A percentile compares a stretch with the other conserved stretches of the same genome.
phyloP scores from a whole-genome alignment of 2,329 filamentous ascomycete genomes.

The Microdochium paspali region DNA sequence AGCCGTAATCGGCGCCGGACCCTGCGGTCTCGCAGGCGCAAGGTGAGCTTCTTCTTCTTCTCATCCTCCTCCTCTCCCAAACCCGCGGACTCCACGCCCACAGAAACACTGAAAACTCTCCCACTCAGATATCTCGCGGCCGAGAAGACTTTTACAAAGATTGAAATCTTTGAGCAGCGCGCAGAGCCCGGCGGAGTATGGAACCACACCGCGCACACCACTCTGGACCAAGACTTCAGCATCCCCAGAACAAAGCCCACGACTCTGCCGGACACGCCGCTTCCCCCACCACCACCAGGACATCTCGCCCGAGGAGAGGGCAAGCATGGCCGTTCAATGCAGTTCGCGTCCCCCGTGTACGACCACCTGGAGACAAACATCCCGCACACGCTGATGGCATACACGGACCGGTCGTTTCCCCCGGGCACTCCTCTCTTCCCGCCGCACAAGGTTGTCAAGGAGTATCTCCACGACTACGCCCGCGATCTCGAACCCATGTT shows the following conservation, averaged over 20 bases:
- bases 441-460: conserved; percentile 48
- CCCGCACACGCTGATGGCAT: conserved; percentile 62
- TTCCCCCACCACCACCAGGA: too few species aligned
- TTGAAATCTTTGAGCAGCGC: conserved; percentile 64
- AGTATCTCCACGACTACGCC: conserved; percentile 58
- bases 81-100: too few species aligned
- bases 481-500: conserved; percentile 48
- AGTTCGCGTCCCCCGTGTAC: conserved; percentile 64
- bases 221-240: conserved; percentile 9
- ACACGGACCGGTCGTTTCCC: conserved; percentile 53
- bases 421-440: conserved; percentile 54
- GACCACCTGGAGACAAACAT: conserved; percentile 68
- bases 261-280: conserved; percentile 30
- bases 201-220: conserved; percentile 45
- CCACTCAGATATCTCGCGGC: conserved; percentile 57
- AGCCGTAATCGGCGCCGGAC: conserved; percentile 66
- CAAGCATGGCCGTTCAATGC: conserved; percentile 22
- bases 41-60: conserved; percentile 15
- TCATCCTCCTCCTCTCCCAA: too few species aligned
- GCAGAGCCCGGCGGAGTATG: conserved; percentile 58
- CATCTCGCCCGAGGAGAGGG: too few species aligned
- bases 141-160: conserved; percentile 49
- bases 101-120: too few species aligned
- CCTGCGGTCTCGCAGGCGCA: conserved; percentile 55
- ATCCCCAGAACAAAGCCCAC: conserved; percentile 18